phyloP scores from a whole-genome alignment of 2,329 filamentous ascomycete genomes.

The Trichophyton verrucosum region DNA sequence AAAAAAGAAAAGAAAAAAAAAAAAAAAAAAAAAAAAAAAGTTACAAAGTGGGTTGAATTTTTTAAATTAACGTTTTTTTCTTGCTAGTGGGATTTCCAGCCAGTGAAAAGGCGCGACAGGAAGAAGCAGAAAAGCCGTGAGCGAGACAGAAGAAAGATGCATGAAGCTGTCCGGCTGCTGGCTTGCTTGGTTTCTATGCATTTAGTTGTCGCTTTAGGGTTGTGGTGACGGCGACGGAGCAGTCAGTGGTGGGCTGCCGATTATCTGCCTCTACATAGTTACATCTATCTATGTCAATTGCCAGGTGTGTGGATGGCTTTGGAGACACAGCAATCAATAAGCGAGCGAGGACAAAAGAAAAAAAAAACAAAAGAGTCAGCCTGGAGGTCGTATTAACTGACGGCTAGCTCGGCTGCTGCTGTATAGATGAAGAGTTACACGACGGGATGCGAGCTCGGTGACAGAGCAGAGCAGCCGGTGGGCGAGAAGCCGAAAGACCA shows the following conservation, averaged over 20 bases:
- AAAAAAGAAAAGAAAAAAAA: not conserved
- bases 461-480: not conserved
- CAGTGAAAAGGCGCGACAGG: not conserved
- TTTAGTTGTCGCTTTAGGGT: no score
- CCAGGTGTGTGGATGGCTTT: no score
- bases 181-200: no score
- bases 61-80: not conserved
- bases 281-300: no score
- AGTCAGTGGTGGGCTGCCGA: no score
- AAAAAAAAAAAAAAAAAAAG: no score
- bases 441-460: not conserved
- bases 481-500: not conserved
- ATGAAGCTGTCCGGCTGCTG: not conserved
- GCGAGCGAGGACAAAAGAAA: no score
- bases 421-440: not conserved
- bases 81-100: conserved; percentile 1
- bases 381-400: not conserved
- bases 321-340: no score
- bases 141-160: not conserved
- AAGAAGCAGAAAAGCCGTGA: not conserved
- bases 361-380: not conserved
- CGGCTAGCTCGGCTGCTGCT: not conserved
- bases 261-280: no score
- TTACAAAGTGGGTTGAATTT: not conserved
- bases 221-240: no score